Conservation (phyloP, 805 yeast genomes). For the Pichia heedii region DNA sequence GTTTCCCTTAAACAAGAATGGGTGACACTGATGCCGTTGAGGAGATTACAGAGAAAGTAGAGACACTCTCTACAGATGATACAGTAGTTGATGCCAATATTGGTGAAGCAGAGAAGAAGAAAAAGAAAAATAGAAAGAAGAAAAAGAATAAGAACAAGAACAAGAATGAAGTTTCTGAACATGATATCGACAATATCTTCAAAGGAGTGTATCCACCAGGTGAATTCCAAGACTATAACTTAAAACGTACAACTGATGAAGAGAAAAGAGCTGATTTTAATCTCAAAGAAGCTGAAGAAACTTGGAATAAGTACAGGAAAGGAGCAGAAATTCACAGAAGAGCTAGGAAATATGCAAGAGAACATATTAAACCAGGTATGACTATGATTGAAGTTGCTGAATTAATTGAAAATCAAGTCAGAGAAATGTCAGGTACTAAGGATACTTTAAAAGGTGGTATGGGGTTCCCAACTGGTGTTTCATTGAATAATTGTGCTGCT, state of each 20-base stretch:
- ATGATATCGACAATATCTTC: constrained; percentile 54
- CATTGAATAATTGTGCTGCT: constrained; percentile 90
- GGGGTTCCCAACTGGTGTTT: constrained; percentile 98
- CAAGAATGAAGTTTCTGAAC: constrained; percentile 32
- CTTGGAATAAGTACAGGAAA: constrained; percentile 84
- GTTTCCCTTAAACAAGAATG: no score
- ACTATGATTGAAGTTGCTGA: constrained; percentile 84
- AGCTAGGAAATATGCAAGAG: constrained; percentile 72
- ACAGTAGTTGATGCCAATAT: constrained; percentile 15
- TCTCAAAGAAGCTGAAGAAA: constrained; percentile 18
- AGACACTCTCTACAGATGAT: not conserved
- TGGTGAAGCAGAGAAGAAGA: constrained; percentile 39
- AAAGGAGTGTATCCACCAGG: constrained; percentile 79
- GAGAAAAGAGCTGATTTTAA: constrained; percentile 38
- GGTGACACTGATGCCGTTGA: not conserved
- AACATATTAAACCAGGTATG: constrained; percentile 82
- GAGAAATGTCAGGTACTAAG: constrained; percentile 54
- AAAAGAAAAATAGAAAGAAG: constrained; percentile 49
- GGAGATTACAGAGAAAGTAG: constrained; percentile 1
- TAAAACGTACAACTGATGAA: constrained; percentile 73
- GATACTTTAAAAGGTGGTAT: constrained; percentile 72
- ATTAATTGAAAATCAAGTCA: constrained; percentile 73
- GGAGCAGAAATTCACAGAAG: constrained; percentile 95
- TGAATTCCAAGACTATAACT: constrained; percentile 71
- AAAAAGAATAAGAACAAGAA: constrained; percentile 42